Conservation (phyloP, 495 filamentous ascomycete species). For the Darksidea phi region DNA sequence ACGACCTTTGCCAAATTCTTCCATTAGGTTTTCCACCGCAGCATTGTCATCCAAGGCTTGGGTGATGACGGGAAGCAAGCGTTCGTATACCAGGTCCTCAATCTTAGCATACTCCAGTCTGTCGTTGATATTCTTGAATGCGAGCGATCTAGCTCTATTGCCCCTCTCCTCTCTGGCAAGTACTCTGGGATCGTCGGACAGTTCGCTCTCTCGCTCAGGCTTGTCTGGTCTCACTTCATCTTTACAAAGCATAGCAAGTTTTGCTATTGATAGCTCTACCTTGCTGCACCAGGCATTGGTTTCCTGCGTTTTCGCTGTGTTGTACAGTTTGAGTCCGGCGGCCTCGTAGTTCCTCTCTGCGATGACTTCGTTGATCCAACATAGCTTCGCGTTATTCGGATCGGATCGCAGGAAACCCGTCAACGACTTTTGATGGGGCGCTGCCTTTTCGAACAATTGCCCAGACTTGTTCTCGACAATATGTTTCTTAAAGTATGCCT, state of each 20-base stretch:
- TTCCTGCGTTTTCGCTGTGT: conserved; percentile 64
- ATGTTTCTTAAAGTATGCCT: conserved; percentile 73
- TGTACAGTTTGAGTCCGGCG: conserved; percentile 65
- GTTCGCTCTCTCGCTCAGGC: conserved; percentile 33
- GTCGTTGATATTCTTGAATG: neutral
- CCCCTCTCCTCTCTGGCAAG: too few species aligned
- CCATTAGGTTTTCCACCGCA: conserved; percentile 69
- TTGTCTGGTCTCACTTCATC: conserved; percentile 39
- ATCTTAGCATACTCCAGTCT: conserved; percentile 59
- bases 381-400: conserved; percentile 68
- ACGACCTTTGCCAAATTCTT: conserved; percentile 58
- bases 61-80: conserved; percentile 56
- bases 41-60: conserved; percentile 75
- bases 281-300: conserved; percentile 83
- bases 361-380: conserved; percentile 88
- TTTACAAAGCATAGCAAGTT: conserved; percentile 71
- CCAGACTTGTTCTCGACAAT: conserved; percentile 64
- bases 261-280: conserved; percentile 83
- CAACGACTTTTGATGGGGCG: conserved; percentile 60
- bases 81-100: conserved; percentile 69
- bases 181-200: conserved; percentile 6
- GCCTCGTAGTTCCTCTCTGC: conserved; percentile 67
- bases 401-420: conserved; percentile 73
- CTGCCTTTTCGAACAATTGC: conserved; percentile 63
- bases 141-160: neutral